Evolutionary conservation across 345 rosid species (phyloP).

Genomic region (Melaleuca alternifolia): DNA sequence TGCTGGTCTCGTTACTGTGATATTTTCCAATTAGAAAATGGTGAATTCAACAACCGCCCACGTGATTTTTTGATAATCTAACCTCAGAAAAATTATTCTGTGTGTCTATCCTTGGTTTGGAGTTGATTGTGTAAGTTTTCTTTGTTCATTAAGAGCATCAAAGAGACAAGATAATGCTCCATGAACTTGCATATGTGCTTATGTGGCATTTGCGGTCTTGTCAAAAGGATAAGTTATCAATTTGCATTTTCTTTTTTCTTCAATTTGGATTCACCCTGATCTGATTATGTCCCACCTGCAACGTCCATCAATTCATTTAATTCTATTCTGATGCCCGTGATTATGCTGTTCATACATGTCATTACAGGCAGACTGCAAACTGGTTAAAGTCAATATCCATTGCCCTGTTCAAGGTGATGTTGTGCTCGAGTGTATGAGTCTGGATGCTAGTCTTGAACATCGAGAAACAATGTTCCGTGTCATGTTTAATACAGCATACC

Average conservation of each 20-base stretch:
- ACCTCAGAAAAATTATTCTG: not conserved
- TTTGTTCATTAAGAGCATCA: not conserved
- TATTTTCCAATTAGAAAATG: not conserved
- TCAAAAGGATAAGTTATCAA: not conserved
- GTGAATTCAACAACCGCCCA: fast-evolving
- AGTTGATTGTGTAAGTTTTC: not conserved
- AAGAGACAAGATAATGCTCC: not conserved
- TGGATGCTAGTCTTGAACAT: conserved; percentile 54
- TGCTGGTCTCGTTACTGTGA: not conserved
- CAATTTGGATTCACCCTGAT: not conserved
- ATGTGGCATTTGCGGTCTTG: not conserved
- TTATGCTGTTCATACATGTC: not conserved
- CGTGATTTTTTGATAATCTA: not conserved
- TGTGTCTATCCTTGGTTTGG: not conserved
- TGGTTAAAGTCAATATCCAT: conserved; percentile 73
- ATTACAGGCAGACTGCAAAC: conserved; percentile 64
- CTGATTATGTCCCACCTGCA: not conserved
- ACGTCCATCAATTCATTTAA: not conserved
- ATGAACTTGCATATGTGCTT: not conserved
- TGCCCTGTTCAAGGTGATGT: conserved; percentile 84
- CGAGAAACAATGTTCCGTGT: conserved; percentile 68
- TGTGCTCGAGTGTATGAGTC: conserved; percentile 69
- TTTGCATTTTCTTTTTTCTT: not conserved
- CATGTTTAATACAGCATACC: conserved; percentile 82
- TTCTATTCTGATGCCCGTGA: not conserved